A percentile compares a stretch with the other conserved stretches of the same genome.
phyloP scores from a whole-genome alignment of 495 filamentous ascomycete genomes.

The Tuber aestivum region DNA sequence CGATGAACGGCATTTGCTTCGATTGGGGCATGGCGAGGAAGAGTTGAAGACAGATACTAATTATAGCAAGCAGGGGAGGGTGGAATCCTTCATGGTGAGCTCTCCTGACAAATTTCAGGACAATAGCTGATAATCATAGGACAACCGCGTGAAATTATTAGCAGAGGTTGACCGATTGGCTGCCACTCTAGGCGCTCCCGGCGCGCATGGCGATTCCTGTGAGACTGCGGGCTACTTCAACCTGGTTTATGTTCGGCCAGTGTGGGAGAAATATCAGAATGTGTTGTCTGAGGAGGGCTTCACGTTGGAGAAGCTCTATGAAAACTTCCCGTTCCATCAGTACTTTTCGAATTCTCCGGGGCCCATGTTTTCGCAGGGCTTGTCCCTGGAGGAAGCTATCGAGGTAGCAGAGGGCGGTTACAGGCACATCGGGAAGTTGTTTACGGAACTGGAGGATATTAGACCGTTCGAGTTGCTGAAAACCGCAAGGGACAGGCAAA shows the following conservation, averaged over 20 bases:
- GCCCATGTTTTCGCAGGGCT: conserved; percentile 65
- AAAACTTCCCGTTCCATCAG: conserved; percentile 79
- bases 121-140: conserved; percentile 40
- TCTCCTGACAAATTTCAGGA: not conserved
- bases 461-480: conserved; percentile 91
- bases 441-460: conserved; percentile 87
- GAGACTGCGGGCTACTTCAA: conserved; percentile 98
- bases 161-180: conserved; percentile 83
- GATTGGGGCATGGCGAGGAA: conserved; percentile 90
- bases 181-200: conserved; percentile 71
- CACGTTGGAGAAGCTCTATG: conserved; percentile 56
- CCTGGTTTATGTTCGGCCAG: conserved; percentile 77
- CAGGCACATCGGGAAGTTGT: conserved; percentile 83
- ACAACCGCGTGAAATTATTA: conserved; percentile 72
- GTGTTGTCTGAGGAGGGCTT: conserved; percentile 47
- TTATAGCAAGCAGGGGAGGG: conserved; percentile 91
- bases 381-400: conserved; percentile 60
- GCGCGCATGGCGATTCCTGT: conserved; percentile 87
- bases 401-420: conserved; percentile 83
- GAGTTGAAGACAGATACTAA: conserved; percentile 78
- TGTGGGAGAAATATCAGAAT: conserved; percentile 73
- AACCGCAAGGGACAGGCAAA: conserved; percentile 79
- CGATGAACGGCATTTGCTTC: conserved; percentile 87
- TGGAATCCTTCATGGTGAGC: conserved; percentile 74
- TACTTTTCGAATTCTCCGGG: conserved; percentile 88